Percentiles rank a stretch among this genome's conserved stretches.
phyloP scores from a whole-genome alignment of 2,329 filamentous ascomycete species.

The Ascochyta rabiei region DNA sequence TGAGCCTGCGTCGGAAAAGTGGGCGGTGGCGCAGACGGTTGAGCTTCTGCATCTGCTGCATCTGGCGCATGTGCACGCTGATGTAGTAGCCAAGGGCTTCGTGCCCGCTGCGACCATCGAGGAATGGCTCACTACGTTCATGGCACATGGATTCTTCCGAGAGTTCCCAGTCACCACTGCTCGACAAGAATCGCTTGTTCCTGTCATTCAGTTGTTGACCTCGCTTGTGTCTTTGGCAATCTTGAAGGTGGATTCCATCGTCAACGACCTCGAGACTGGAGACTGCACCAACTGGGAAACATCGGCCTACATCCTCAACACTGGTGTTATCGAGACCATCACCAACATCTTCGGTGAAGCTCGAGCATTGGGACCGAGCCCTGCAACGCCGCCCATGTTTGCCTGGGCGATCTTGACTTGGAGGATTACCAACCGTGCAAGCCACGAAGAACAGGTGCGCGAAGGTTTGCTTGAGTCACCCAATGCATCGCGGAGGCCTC shows the following conservation, averaged over 20 bases:
- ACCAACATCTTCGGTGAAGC: slow-evolving; percentile 72
- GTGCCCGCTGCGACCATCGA: slow-evolving; percentile 39
- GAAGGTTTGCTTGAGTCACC: slow-evolving; percentile 35
- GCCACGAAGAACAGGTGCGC: slow-evolving; percentile 35
- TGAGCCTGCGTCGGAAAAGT: slow-evolving; percentile 65
- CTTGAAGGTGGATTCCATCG: slow-evolving; percentile 69
- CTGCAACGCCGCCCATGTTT: slow-evolving; percentile 75
- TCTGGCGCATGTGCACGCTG: slow-evolving; percentile 72
- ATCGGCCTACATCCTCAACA: slow-evolving; percentile 71
- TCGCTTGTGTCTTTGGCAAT: slow-evolving; percentile 74
- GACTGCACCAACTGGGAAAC: slow-evolving; percentile 33
- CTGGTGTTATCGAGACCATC: slow-evolving; percentile 72
- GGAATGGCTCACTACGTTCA: slow-evolving; percentile 41
- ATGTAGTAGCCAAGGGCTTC: slow-evolving; percentile 53
- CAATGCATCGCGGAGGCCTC: slow-evolving; percentile 16
- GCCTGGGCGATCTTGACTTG: slow-evolving; percentile 75
- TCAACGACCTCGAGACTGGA: slow-evolving; percentile 53
- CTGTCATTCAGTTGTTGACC: slow-evolving; percentile 71
- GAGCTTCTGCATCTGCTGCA: slow-evolving; percentile 78
- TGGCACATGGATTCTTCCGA: slow-evolving; percentile 65
- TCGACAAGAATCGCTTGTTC: slow-evolving; percentile 55
- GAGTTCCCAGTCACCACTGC: slow-evolving; percentile 60
- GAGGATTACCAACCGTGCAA: slow-evolving; percentile 31
- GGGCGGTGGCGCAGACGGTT: slow-evolving; percentile 67
- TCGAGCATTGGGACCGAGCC: slow-evolving; percentile 58